Base-by-base conservation (phyloP, 2,329 filamentous ascomycete species). In the Ophiocordyceps sinensis region DNA sequence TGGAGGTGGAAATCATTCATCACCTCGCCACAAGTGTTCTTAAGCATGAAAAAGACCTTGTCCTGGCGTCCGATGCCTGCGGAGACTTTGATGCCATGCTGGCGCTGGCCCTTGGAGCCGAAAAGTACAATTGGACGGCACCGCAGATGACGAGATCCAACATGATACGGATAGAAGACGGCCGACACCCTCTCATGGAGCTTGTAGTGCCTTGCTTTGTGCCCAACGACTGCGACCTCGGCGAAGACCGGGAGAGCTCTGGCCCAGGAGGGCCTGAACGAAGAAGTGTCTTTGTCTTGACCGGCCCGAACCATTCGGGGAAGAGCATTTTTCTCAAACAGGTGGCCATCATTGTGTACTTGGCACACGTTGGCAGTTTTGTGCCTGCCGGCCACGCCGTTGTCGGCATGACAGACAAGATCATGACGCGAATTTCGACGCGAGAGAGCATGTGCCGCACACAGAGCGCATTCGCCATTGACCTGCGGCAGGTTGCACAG, bases 301-400 rank as follows among this genome's bases (percentile, higher is more conserved):
- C 91, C 0, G 91, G 91, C 0, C 88, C 91, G 5, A 98, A 98
- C 51, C 93, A 91, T 57, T 96, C 91, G 0, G 91, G 91, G 0
- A 98, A 98, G 60, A 96, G 87, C 50, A 77, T 96, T 0, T 96
- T 94, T 59, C 71, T 96, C 55, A 98, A 94, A 59, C 89, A 98
- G 57, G 76, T 85, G 28, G 91, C 88, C 5, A 65, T 95, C 39
- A 91, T 94, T 44, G 79, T 94, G 13, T 95, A 91, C 55, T 73
- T 98, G 59, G 85, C 91, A 1, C 91, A 98, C 54, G 75, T 94
- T 41, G 91, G 91, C 40, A 89, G 86, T 56, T 96, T 85, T 55
- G 85, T 98, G 1, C 89, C 91, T 1, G 89, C 88, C 1, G 70
- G 79, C 14, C 66, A 61, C 26, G 89, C 88, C 9, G 73, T 62